Evolutionary conservation across 148 eudicot species (phyloP), one percentile per base, ranked within the genome.

Genomic region (Silene latifolia): DNA sequence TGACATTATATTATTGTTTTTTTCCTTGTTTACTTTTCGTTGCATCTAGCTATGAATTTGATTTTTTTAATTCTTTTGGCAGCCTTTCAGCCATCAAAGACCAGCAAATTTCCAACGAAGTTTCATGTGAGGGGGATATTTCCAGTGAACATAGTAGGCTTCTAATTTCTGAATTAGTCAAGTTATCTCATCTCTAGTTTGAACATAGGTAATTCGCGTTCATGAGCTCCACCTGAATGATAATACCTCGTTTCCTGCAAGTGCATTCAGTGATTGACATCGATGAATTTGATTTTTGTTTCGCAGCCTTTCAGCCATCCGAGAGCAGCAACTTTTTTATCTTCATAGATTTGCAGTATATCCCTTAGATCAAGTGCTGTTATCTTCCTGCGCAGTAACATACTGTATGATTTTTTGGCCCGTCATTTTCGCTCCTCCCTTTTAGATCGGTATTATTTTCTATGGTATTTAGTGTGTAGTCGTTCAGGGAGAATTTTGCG

Each of bases 111-210:
- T 39, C 44, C 8, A 39, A 39, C 44, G 44, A 39, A 66, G 57
- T 68, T 20, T 27, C 56, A 68, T 46, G 54, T 68, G 46, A 4
- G 8, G 27, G 46, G 94, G 83, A 91, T 89, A 64, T 78, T 93
- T 91, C 77, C 69, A 89, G 88, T 57, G 93, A 93, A 72, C 91
- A 88, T 59, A 87, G 86, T 78, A 96, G 98, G 32, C 92, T 93
- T 32, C 91, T 88, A 74, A 91, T 89, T 47, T 91, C 94, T 62
- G 86, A 89, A 53, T 82, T 91, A 39, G 97, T 88, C 80, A 85
- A 86, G 82, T 80, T 11, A 73, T 82, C 25, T 73, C 76, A 47
- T n/a, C 66, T 23, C 71, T 66, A 63, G 14, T 69, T 74, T 83
- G 75, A 82, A 53, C 78, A 75, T 73, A 86, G 92, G 90, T 87